Conservation (phyloP, 208 protist genomes). For the Leishmania arabica region DNA sequence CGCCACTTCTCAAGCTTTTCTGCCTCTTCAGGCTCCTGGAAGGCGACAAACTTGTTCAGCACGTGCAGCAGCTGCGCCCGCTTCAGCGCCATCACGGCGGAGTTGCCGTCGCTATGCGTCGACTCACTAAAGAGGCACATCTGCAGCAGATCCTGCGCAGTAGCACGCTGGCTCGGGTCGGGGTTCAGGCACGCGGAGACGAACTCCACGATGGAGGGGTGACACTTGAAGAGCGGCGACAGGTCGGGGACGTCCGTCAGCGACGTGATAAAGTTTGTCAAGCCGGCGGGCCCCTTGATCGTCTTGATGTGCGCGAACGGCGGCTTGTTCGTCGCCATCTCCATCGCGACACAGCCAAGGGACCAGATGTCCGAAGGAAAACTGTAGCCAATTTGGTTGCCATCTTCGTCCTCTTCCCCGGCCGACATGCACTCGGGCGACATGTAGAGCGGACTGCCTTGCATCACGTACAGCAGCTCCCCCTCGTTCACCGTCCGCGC, state of each 20-base stretch:
- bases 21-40: slow-evolving; percentile 68
- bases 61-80: slow-evolving; percentile 85
- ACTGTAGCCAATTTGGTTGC: slow-evolving; percentile 71
- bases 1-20: slow-evolving; percentile 15
- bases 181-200: slow-evolving; percentile 82
- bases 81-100: slow-evolving; percentile 73
- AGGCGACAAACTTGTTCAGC: slow-evolving; percentile 85
- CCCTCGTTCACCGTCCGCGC: slow-evolving; percentile 61
- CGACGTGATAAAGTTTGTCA: slow-evolving; percentile 82
- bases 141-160: slow-evolving; percentile 73
- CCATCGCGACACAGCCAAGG: slow-evolving; percentile 84
- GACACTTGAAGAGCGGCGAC: slow-evolving; percentile 69
- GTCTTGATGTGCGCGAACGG: slow-evolving; percentile 83
- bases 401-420: slow-evolving; percentile 76
- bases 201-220: slow-evolving; percentile 78
- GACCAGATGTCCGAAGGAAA: slow-evolving; percentile 90
- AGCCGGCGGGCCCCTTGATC: slow-evolving; percentile 66
- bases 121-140: slow-evolving; percentile 79
- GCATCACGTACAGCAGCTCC: slow-evolving; percentile 83
- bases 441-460: slow-evolving; percentile 90
- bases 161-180: slow-evolving; percentile 67
- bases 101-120: slow-evolving; percentile 63
- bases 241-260: slow-evolving; percentile 86
- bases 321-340: slow-evolving; percentile 87
- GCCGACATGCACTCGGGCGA: slow-evolving; percentile 88